Base-by-base conservation (phyloP, 2,329 filamentous ascomycete genomes). In the Trichoderma sp. region DNA sequence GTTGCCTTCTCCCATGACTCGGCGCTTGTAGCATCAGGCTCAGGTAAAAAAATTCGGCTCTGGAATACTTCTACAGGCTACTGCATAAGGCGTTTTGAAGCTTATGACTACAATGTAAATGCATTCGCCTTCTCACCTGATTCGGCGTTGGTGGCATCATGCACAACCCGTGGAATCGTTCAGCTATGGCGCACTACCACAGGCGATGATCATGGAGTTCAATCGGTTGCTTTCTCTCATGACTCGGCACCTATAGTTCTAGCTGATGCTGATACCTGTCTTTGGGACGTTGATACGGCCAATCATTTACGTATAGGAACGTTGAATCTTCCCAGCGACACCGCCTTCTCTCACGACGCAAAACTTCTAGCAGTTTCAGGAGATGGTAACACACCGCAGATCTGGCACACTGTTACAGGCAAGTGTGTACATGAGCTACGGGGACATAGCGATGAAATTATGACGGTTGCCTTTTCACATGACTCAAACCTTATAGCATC, bases 101-200 rank as follows among this genome's bases (percentile, higher is more conserved):
- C 16, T 8, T 1, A 2, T 8, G 38, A 3, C 6, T 0, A 1
- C 1, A 0, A 0, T 6, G 18, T 6, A 41, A 18, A 3, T 3
- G 6, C 38, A 50, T 1, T 50, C 18, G 18, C 18, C 45, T 50
- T 50, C 3, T 41, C 16, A 8, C 16, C 38, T 41, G 38, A 41
- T 41, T 41, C 38, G 3, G 16, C 38, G 6, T 41, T 8, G 16
- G 6, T 41, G 16, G 38, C 38, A 41, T 41, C 38, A 41, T 41
- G 16, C 38, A 18, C 38, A 8, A 0, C 0, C 6, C 3, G 3
- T 41, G 38, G 38, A 18, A 41, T 2, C 16, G 6, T 50, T 21
- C 45, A 21, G 45, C 45, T 50, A 11, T 50, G 45, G 45, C 45
- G 4, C n/a, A 50, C n/a, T 21, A 50, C 0, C 45, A 50, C 45